Base-by-base conservation (phyloP, 495 filamentous ascomycete genomes). In the Aspergillus bridgeri region DNA sequence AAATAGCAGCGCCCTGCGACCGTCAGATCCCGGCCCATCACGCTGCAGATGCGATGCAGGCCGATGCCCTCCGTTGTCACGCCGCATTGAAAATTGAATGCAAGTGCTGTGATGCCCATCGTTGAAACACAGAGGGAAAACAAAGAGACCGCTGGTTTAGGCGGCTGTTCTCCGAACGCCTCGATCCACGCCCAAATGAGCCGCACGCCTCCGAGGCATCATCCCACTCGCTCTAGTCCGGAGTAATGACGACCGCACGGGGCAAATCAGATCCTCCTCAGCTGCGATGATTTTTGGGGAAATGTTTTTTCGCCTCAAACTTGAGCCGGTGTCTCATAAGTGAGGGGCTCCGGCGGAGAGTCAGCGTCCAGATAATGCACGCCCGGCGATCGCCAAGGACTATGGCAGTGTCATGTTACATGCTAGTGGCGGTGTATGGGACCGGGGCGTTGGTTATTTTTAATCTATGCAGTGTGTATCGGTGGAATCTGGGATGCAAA, bases 321-420 rank as follows among this genome's bases (percentile, higher is more conserved):
- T 15, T 38, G 13, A 38, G 33, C 57, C 54, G 29, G 63, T 48
- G 63, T 65, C 60, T 62, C 63, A 59, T 24, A 21, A 48, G 46
- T 58, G 60, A 62, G 63, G 63, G 63, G 63, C 51, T 54, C 45
- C 17, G 47, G 29, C 22, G 46, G 19, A 27, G 53, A 25, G 46
- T 50, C 53, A 56, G 62, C 58, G 17, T 15, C 45, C 45, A 15
- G 22, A 47, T 23, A 23, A 23, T 47, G 45, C 19, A 47, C n/a
- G 45, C 45, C 19, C 18, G 45, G 19, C 19, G 45, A 47, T 21
- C 19, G 45, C 9, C 45, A 9, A 47, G 45, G 15, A 20, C 45
- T 18, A 8, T 47, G 17, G 1, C 45, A 23, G 22, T 18, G 18
- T 20, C 45, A 47, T 20, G 9, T 47, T 20, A 47, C n/a, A n/a